Conservation (phyloP, 257 asterid genomes). For the Rauvolfia tetraphylla region DNA sequence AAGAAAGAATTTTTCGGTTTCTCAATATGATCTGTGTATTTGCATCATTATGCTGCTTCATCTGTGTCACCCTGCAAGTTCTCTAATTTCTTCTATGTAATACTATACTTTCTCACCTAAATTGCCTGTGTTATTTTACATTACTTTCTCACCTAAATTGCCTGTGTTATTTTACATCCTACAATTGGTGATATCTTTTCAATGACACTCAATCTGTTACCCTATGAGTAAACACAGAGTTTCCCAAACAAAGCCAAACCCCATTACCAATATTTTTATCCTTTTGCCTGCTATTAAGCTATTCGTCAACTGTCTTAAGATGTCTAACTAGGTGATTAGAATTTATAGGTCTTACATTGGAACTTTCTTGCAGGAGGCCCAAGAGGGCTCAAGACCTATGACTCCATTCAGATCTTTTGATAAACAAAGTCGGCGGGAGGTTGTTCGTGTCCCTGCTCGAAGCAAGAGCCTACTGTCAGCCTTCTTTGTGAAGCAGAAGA, state of each 20-base stretch:
- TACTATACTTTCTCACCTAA: background rate
- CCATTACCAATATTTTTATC: no score
- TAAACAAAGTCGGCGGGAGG: conserved; percentile 35
- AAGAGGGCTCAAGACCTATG: conserved; percentile 48
- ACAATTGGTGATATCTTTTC: background rate
- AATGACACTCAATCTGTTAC: background rate
- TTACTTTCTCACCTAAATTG: no score
- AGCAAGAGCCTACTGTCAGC: conserved; percentile 69
- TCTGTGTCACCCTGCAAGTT: background rate
- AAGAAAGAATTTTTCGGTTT: background rate
- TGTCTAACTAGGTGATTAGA: background rate
- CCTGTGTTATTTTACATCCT: background rate
- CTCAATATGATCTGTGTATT: background rate
- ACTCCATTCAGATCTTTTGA: conserved; percentile 53
- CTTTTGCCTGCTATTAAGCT: background rate
- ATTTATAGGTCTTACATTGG: background rate
- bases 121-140: background rate
- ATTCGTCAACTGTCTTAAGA: background rate
- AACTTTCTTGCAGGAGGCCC: conserved; percentile 44
- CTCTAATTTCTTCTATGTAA: background rate
- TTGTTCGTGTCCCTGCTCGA: conserved; percentile 44
- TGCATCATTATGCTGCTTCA: background rate
- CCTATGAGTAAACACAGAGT: background rate
- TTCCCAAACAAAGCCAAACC: no score
- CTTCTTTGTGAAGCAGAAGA: conserved; percentile 69